Percentiles rank a stretch among this genome's conserved stretches.
Conservation (phyloP, 2,329 filamentous ascomycete genomes). For the Graphiopsis chlorocephala region DNA sequence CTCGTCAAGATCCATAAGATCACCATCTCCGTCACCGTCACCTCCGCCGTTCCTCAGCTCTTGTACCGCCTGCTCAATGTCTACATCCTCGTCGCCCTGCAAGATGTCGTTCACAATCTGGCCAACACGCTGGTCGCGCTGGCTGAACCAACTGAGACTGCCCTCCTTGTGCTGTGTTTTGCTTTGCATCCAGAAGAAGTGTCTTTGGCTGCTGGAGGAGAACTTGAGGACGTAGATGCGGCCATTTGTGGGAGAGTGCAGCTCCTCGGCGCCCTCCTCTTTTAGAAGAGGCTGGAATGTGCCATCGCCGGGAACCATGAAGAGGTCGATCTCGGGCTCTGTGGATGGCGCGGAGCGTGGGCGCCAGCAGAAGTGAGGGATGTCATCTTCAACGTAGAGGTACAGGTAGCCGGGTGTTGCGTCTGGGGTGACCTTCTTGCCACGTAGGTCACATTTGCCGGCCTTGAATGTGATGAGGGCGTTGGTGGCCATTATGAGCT, state of each 20-base stretch:
- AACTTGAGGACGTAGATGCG: conserved; percentile 94
- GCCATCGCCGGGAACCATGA: conserved; percentile 90
- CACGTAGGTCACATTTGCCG: conserved; percentile 68
- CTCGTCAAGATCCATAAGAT: conserved; percentile 67
- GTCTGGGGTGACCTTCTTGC: conserved; percentile 68
- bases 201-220: conserved; percentile 80
- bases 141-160: conserved; percentile 76
- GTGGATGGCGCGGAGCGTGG: conserved; percentile 68
- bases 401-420: conserved; percentile 82
- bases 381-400: conserved; percentile 88
- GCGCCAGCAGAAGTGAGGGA: conserved; percentile 97
- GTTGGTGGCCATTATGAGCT: conserved; percentile 67
- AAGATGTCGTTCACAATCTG: conserved; percentile 81
- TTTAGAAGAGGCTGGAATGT: conserved; percentile 65
- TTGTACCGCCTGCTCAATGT: conserved; percentile 68
- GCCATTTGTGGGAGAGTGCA: conserved; percentile 70
- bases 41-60: conserved; percentile 55
- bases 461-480: conserved; percentile 97
- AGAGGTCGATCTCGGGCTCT: conserved; percentile 77
- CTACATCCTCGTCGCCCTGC: conserved; percentile 77
- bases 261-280: conserved; percentile 49
- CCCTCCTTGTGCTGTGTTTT: conserved; percentile 72
- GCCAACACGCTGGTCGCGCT: conserved; percentile 80
- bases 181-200: conserved; percentile 96
- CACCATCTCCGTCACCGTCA: conserved; percentile 57